These are phyloP conservation scores for Rutstroemia sp. DNA, from an alignment of 2,329 filamentous ascomycete genomes.

Conservation along the genomic window DNA sequence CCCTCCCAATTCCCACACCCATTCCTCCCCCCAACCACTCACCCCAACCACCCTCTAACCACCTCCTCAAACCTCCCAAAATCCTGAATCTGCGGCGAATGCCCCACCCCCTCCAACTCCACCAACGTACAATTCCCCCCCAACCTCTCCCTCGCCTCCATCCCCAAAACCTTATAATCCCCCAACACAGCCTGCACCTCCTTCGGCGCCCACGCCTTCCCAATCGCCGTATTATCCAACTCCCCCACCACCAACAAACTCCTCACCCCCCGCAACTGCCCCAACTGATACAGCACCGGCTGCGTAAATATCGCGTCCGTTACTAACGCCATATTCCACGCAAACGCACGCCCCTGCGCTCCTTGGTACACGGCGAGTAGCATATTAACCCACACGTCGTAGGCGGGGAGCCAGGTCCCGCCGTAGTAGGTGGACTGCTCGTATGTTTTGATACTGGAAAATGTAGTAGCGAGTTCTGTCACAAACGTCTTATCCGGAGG, in stretches of 20 bases:
- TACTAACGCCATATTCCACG: constrained; percentile 9
- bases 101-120: constrained; percentile 41
- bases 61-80: constrained; percentile 27
- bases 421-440: constrained; percentile 41
- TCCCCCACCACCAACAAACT: constrained; percentile 10
- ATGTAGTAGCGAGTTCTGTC: constrained; percentile 35
- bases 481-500: constrained; percentile 33
- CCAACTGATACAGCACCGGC: constrained; percentile 7
- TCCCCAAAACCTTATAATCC: constrained; percentile 42
- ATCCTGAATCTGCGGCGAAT: constrained; percentile 46
- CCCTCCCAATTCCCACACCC: too few species aligned
- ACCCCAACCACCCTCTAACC: not conserved
- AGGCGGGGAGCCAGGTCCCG: constrained; percentile 38
- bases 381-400: constrained; percentile 48
- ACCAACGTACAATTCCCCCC: constrained; percentile 40
- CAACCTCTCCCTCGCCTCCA: constrained; percentile 32
- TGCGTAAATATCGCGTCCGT: constrained; percentile 9
- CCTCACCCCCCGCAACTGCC: constrained; percentile 6
- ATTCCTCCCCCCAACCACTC: too few species aligned
- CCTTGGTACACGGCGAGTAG: constrained; percentile 43
- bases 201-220: constrained; percentile 39
- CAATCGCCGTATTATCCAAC: constrained; percentile 37
- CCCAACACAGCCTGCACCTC: constrained; percentile 39
- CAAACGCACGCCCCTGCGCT: constrained; percentile 20
- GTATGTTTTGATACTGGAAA: constrained; percentile 37